Base-by-base conservation (phyloP, 2,329 filamentous ascomycete genomes). In the Colletotrichum sp. region DNA sequence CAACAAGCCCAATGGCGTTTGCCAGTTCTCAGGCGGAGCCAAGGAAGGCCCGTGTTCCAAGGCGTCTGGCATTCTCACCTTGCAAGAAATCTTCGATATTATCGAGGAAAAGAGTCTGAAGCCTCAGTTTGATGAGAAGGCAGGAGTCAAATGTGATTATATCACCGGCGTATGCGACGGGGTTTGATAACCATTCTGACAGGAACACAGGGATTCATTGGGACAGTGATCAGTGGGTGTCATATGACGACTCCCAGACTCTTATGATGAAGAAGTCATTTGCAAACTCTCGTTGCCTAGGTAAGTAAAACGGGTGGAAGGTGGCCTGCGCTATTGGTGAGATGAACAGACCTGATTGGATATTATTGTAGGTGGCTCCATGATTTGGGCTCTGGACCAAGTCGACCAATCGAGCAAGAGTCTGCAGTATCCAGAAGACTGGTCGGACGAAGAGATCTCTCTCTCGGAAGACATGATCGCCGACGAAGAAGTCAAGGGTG, bases 231-330 rank as follows among this genome's bases (percentile, higher is more conserved):
- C 61, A 67, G 9, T 85, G 83, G 83, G 77, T 84, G 1, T 72
- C 80, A 0, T 84, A 79, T 69, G 83, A 85, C 66, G 82, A 84
- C 55, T 78, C 57, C 8, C n/a, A 73, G 24, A 73, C 71, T 16
- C 36, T 73, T 3, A 32, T 52, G 52, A 55, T 28, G 26, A 72
- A 60, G 55, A 68, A 34, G n/a, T 21, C 57, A 30, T 72, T 67
- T 52, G 71, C 71, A 24, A 72, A 72, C 65, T 67, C 63, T 28
- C 52, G 57, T n/a, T 72, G 71, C 10, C n/a, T 72, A 52, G 71
- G 68, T 57, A 26, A 55, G 26, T 30, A 63, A 6, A 64, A 61
- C 10, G 13, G 28, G 16, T 61, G 59, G 59, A 13, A 61, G 18
- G 59, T 32, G 13, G 15, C 59, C 26, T 32, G 28, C 26, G 5